phyloP scores from a whole-genome alignment of 2,329 filamentous ascomycete genomes.

The Triangularia setosa region DNA sequence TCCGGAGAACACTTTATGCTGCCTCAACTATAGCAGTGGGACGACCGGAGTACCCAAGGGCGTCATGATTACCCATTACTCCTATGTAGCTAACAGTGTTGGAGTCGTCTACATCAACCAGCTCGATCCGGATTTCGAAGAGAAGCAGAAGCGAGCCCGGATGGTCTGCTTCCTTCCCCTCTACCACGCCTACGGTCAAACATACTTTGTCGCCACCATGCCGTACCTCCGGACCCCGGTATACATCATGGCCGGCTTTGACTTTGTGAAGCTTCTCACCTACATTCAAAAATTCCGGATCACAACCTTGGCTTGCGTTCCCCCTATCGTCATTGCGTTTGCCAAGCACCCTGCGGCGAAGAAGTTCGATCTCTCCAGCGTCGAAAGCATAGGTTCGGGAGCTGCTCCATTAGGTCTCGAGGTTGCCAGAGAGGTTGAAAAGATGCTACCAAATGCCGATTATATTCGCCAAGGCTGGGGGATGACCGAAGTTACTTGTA shows the following conservation, averaged over 20 bases:
- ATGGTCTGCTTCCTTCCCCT: slow-evolving; percentile 70
- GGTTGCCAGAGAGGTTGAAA: slow-evolving; percentile 54
- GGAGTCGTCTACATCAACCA: slow-evolving; percentile 51
- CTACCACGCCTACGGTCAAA: slow-evolving; percentile 72
- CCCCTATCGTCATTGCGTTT: slow-evolving; percentile 70
- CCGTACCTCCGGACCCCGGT: slow-evolving; percentile 58
- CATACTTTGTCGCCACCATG: slow-evolving; percentile 60
- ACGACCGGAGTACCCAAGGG: slow-evolving; percentile 83
- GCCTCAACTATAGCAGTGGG: slow-evolving; percentile 75
- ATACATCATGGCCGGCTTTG: slow-evolving; percentile 76
- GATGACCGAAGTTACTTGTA: slow-evolving; percentile 81
- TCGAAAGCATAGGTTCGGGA: slow-evolving; percentile 58
- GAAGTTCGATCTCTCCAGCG: slow-evolving; percentile 64
- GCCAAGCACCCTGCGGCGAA: slow-evolving; percentile 65
- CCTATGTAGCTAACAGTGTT: slow-evolving; percentile 67
- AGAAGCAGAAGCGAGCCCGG: slow-evolving; percentile 36
- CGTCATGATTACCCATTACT: slow-evolving; percentile 74
- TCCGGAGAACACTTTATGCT: slow-evolving; percentile 53
- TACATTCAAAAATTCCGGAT: slow-evolving; percentile 66
- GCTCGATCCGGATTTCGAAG: slow-evolving; percentile 46
- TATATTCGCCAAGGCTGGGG: slow-evolving; percentile 69
- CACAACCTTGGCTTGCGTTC: slow-evolving; percentile 63
- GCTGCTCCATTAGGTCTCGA: slow-evolving; percentile 66
- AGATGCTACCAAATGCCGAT: slow-evolving; percentile 43
- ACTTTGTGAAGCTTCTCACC: slow-evolving; percentile 68